Percentiles rank a stretch among this genome's conserved stretches.
Conservation (phyloP, 108 stramenopile species). For the Nitzschia inconspicua region DNA sequence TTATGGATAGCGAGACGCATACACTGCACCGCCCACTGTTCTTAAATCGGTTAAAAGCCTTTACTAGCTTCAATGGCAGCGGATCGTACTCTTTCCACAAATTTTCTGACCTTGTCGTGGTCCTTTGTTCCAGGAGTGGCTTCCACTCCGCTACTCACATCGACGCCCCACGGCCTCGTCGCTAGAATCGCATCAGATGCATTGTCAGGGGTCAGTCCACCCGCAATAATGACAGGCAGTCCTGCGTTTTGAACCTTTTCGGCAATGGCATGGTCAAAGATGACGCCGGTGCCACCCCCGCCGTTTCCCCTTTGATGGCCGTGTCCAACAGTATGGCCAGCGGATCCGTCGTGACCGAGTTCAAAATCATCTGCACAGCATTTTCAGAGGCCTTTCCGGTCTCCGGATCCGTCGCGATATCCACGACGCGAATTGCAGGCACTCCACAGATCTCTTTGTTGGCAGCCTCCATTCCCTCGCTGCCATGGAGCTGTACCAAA, state of each 20-base stretch:
- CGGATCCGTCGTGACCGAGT: constrained; percentile 64
- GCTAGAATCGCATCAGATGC: constrained; percentile 68
- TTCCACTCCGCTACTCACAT: constrained; percentile 95
- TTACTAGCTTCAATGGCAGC: constrained; percentile 79
- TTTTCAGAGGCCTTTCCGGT: constrained; percentile 41
- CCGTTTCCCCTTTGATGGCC: constrained; percentile 78
- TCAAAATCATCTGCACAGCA: constrained; percentile 59
- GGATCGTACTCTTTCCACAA: constrained; percentile 67
- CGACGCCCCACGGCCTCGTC: constrained; percentile 89
- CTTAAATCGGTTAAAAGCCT: constrained; percentile 59
- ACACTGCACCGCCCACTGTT: neutral
- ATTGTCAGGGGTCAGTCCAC: constrained; percentile 89
- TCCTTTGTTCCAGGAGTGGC: constrained; percentile 85
- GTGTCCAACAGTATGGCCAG: constrained; percentile 92
- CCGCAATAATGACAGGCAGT: constrained; percentile 96
- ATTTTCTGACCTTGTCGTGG: constrained; percentile 69
- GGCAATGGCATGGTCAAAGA: constrained; percentile 94
- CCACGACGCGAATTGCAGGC: constrained; percentile 91
- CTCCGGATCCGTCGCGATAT: constrained; percentile 73
- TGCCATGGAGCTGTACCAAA: constrained; percentile 96
- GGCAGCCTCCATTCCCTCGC: constrained; percentile 85
- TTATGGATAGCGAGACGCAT: too few species aligned
- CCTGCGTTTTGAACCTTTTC: constrained; percentile 77
- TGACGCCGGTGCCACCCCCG: constrained; percentile 91
- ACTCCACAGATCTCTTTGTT: constrained; percentile 60